Base-by-base conservation (phyloP, 2,329 filamentous ascomycete species). In the Harringtonia aguacate region DNA sequence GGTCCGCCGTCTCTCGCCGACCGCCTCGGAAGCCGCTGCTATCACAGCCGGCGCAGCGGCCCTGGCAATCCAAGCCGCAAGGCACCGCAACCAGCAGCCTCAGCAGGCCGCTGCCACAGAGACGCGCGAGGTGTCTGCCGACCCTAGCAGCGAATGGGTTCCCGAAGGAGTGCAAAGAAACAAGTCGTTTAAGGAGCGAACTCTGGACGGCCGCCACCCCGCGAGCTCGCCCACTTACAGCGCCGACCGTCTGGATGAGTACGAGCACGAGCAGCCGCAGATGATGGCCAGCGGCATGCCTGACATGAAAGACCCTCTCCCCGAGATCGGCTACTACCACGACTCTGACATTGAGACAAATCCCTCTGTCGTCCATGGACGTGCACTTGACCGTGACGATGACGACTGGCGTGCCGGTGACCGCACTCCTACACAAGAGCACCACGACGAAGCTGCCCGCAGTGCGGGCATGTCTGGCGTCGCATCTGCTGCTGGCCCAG, bases 291-390 rank as follows among this genome's bases (percentile, higher is more conserved):
- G 73, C 57, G 82, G 80, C 38, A 59, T 89, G 48, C 86, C 86
- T 4, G 73, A 81, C 50, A 64, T 75, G 30, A 65, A 80, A 45
- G 71, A 89, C 52, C 82, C 84, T 6, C 76, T 89, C 68, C 86
- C 84, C 0, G 87, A 89, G 56, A 79, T 85, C 55, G 86, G 83
- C 4, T 83, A 86, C 41, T 66, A 70, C 46, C 68, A 73, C 12
- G 73, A 77, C 31, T 87, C 94, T 48, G 50, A 52, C 21, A 73
- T 86, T 15, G 81, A 78, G 37, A 94, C 88, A 17, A 94, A 94
- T 56, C 87, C 87, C 3, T 95, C 89, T 0, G 72, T 89, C 40
- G 79, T 94, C 34, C 76, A 88, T 51, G 86, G 84, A 17, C 43
- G 36, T 1, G 81, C 81, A 1, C 74, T 84, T 40, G 80, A 77